Evolutionary conservation across 805 yeast genomes (phyloP), one percentile per base, ranked within the genome.

Genomic region (Ogataea nitratoaversa): DNA sequence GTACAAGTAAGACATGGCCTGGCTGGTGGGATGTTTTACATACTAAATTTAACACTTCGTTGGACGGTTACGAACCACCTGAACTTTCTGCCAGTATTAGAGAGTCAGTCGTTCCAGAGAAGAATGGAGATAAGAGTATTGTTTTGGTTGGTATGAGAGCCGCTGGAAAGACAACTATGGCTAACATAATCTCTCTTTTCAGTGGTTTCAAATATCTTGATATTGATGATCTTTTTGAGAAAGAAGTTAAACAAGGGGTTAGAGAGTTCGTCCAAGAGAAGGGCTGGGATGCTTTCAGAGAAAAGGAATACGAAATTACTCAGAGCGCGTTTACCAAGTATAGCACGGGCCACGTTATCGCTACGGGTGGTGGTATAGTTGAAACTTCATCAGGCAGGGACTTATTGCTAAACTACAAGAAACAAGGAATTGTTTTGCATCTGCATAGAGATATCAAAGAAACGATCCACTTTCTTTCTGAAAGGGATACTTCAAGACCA

Each of bases 1-100:
- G 97, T 59, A 95, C 96, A 2, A 95, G 91, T 42, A 93, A 93
- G 68, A 93, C 99, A 0, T 93, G 99, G 99, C 99, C 99, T 17
- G 98, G 97, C 29, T 93, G 99, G 99, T 93, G 99, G 99, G 99
- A 93, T 65, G 75, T 81, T 27, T 69, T 93, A 47, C 89, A 81
- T 58, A 74, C 84, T 36, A 65, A 72, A 35, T 77, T 93, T 53
- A 74, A 79, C 17, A 83, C 77, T 19, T 54, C 63, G 9, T 62
- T 93, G 28, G 84, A 79, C 53, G 99, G 99, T 19, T 71, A 70
- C 52, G 95, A 85, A 56, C 46, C 42, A 41, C 47, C 42, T 44
- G 45, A 42, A 36, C n/a, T 49, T 16, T 42, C 48, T 12, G 30
- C 42, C 12, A 33, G 24, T 12, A 44, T 48, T n/a, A 36, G 41